Base-by-base conservation (phyloP, 345 rosid species). In the Aquilaria malaccensis region DNA sequence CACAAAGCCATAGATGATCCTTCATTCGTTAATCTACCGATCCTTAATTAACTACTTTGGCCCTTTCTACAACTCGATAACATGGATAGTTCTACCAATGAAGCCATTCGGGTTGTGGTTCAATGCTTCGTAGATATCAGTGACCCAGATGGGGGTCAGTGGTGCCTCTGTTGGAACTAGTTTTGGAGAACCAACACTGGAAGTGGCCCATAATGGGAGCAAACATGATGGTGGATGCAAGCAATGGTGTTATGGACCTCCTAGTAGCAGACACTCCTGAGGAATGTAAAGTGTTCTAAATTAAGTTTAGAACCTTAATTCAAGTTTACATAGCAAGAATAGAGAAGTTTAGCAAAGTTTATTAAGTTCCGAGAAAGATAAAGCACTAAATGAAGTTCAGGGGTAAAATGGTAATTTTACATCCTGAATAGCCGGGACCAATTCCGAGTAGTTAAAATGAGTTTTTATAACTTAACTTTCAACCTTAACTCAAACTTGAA, bases 171-270 rank as follows among this genome's bases (percentile, higher is more conserved):
- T 71, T 76, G 2, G 76, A 10, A 10, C 52, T 76, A n/a, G 65
- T 76, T 65, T 33, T 79, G 52, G 61, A 13, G 45, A 68, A 31
- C 51, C 47, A 63, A 5, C n/a, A 48, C 33, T 74, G 52, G 11
- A 30, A 13, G 3, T 79, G 83, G 79, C 66, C 61, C 53, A 68
- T 79, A 1, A 53, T 62, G 1, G 83, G 83, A 6, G 73, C 78
- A 50, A 79, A 76, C 67, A 70, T 76, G 22, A 79, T 73, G 76
- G 79, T 74, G 33, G 31, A 53, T 51, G 76, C 69, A 11, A 67
- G 41, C 10, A 41, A 56, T 0, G 66, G 63, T 9, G 76, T 66
- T 29, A 2, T 65, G 33, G 57, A 80, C 53, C 33, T 71, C 1
- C 80, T 65, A 33, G 70, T 79, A 15, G 72, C 70, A 9, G 78